Conservation (phyloP, 139 green algal genomes). For the Chlorokybus atmophyticus region DNA sequence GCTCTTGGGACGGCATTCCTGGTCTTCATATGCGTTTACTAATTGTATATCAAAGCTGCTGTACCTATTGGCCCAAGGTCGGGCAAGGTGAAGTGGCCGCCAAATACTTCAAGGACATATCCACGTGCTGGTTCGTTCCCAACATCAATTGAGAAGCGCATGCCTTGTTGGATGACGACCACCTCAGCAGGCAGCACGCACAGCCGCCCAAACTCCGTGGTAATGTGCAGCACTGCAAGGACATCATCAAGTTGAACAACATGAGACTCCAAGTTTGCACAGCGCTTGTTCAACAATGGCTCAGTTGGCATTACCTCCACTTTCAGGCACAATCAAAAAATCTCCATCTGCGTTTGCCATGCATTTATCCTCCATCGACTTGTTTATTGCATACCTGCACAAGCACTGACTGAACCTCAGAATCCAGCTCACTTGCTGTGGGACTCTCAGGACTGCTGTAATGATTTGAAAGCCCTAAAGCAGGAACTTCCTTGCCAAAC, state of each 20-base stretch:
- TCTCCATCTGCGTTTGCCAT: constrained; percentile 85
- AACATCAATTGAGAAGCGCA: constrained; percentile 68
- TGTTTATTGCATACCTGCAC: constrained; percentile 33
- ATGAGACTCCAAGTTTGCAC: not conserved
- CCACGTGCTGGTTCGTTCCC: constrained; percentile 11
- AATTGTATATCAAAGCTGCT: no score
- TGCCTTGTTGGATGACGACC: constrained; percentile 59
- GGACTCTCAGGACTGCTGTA: no score
- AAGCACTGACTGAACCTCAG: no score
- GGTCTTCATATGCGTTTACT: no score
- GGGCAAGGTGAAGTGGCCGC: constrained; percentile 71
- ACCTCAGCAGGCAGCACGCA: constrained; percentile 48
- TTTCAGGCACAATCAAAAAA: constrained; percentile 86
- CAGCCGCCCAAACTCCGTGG: constrained; percentile 61
- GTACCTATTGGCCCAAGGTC: constrained; percentile 76
- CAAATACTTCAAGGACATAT: constrained; percentile 85
- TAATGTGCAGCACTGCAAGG: constrained; percentile 41
- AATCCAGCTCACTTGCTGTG: no score
- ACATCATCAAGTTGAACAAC: constrained; percentile 2
- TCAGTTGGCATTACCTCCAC: constrained; percentile 34
- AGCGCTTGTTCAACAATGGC: not conserved
- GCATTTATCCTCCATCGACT: constrained; percentile 54
- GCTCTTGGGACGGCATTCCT: no score
- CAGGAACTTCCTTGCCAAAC: no score
- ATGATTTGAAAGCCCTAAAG: no score